Percentiles rank a stretch among this genome's conserved stretches.
These are phyloP conservation scores for Cyberlindnera galapagoensis DNA, from an alignment of 805 yeast genomes.

Conservation along the genomic window DNA sequence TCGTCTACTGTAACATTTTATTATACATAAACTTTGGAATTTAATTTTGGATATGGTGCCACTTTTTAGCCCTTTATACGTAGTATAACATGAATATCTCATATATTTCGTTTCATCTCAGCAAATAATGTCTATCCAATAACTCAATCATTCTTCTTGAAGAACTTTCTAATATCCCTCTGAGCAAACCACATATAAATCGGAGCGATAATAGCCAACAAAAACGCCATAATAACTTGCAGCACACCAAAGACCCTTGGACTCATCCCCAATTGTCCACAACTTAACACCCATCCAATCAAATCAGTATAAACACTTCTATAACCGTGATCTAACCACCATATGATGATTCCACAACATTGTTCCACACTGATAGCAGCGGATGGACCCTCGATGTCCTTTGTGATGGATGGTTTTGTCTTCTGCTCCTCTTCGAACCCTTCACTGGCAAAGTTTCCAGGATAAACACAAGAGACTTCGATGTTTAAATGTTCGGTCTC, in stretches of 20 bases:
- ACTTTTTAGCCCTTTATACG: not conserved
- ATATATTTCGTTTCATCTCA: not conserved
- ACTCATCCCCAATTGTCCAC: conserved; percentile 59
- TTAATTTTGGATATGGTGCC: no score
- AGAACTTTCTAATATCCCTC: conserved; percentile 46
- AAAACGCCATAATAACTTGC: conserved; percentile 41
- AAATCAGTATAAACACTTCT: conserved; percentile 76
- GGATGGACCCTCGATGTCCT: conserved; percentile 79
- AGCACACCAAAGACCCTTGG: conserved; percentile 57
- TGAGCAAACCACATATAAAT: conserved; percentile 41
- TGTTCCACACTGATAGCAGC: conserved; percentile 56
- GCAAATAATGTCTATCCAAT: conserved; percentile 3
- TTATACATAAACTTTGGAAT: no score
- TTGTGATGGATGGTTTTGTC: conserved; percentile 83
- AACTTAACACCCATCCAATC: conserved; percentile 75
- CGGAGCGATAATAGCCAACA: conserved; percentile 54
- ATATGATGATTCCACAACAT: conserved; percentile 58
- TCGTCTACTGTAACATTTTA: no score
- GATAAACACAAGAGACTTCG: conserved; percentile 67
- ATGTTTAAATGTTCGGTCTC: conserved; percentile 66
- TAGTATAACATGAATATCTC: not conserved
- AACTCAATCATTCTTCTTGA: conserved; percentile 34
- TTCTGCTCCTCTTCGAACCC: conserved; percentile 77
- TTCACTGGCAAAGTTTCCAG: conserved; percentile 88
- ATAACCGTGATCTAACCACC: conserved; percentile 53